Base-by-base conservation (phyloP, 371 early-diverging fungal species). In the Lichtheimia corymbifera region DNA sequence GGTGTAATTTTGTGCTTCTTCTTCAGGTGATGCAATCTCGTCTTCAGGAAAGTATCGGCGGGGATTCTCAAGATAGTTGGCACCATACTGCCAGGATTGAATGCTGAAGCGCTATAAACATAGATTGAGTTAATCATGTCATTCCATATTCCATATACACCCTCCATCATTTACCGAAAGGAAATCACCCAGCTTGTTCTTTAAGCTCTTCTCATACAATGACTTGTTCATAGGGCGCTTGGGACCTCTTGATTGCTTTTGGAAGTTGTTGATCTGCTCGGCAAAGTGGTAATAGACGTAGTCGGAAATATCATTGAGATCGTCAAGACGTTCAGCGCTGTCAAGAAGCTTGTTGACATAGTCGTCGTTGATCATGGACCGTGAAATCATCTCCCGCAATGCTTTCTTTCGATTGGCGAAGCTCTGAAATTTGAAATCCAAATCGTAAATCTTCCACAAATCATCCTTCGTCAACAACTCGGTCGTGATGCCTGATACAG, bases 401-500 rank as follows among this genome's bases (percentile, higher is more conserved):
- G 78, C 67, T 18, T 65, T 65, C 14, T 85, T 77, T 43, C 86
- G 82, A 35, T 86, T 82, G 30, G 83, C 67, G 59, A 94, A 83
- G 3, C 86, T 80, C 18, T 89, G 88, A 70, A 85, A 95, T 66
- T 91, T 88, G 63, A 82, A 75, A 61, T 95, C 94, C 53, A 88
- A 73, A 69, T 97, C 97, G 62, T 88, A 91, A 50, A 97, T 91
- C 53, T 82, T 79, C 97, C 97, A 97, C 35, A 97, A 68, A 66
- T 95, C 94, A 14, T 85, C 84, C 5, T 80, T 67, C 0, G 80
- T 76, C 64, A 92, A 80, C 49, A 89, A 83, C 14, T 85, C 84
- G 12, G 71, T 74, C 20, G 79, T 71, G 6, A 62, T 61, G 4
- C 76, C 76, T 0, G 79, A 76, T 2, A 20, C 58, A 5, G 66